phyloP scores from a whole-genome alignment of 768 basidiomycete species.

The Suillus ampliporus region DNA sequence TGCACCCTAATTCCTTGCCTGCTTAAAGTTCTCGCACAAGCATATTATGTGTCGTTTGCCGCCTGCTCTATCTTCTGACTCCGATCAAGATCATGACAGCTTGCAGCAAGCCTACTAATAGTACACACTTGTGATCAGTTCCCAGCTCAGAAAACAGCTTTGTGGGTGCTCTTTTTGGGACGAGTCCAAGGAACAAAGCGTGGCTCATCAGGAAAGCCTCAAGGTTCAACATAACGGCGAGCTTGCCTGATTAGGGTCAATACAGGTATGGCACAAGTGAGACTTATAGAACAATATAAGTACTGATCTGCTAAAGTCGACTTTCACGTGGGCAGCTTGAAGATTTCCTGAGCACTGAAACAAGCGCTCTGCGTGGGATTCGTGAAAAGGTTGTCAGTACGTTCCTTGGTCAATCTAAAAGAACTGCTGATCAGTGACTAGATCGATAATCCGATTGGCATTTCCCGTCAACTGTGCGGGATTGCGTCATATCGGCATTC shows the following conservation, averaged over 20 bases:
- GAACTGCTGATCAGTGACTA: not conserved
- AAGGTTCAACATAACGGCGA: not conserved
- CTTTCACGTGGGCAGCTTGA: no score
- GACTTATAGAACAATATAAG: not conserved
- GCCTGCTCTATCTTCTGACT: slow-evolving; percentile 8
- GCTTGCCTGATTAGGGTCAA: slow-evolving; percentile 1
- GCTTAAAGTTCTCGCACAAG: slow-evolving; percentile 28
- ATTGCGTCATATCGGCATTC: not conserved
- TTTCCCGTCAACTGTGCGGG: not conserved
- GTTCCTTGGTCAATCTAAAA: not conserved
- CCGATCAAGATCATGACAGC: slow-evolving; percentile 15
- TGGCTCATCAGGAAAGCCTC: not conserved
- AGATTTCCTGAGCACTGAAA: not conserved
- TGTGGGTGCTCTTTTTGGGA: not conserved
- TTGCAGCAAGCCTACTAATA: not conserved
- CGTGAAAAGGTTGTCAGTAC: not conserved
- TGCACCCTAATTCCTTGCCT: slow-evolving; percentile 32
- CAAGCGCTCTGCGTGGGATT: not conserved
- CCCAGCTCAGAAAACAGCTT: not conserved
- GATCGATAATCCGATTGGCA: not conserved
- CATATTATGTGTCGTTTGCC: slow-evolving; percentile 36
- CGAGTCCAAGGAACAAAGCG: not conserved
- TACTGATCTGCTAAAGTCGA: not conserved
- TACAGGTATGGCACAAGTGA: no score
- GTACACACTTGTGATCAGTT: not conserved